These are phyloP conservation scores for Naganishia randhawae DNA, from an alignment of 768 basidiomycete species.

Conservation along the genomic window DNA sequence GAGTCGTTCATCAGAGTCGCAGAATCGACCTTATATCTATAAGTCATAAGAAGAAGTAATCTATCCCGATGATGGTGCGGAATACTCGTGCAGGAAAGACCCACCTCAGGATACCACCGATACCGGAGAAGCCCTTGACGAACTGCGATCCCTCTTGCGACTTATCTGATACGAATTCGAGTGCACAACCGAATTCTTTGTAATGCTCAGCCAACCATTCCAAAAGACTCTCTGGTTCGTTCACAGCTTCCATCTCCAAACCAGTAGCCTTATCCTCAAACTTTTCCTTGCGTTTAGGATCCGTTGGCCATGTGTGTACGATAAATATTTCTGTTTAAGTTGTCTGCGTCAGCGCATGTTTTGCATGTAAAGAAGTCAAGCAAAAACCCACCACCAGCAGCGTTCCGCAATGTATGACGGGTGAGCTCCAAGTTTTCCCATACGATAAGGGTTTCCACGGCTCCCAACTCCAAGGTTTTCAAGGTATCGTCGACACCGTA, in stretches of 20 bases:
- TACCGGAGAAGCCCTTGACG: conserved; percentile 97
- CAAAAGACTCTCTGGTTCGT: conserved; percentile 78
- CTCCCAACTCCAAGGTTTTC: conserved; percentile 90
- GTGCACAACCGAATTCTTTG: conserved; percentile 91
- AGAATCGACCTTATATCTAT: conserved; percentile 95
- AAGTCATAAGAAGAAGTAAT: not conserved
- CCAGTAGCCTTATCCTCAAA: conserved; percentile 93
- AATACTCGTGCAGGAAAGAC: not conserved
- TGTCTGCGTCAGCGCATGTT: not conserved
- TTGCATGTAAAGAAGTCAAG: not conserved
- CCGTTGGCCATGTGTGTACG: conserved; percentile 66
- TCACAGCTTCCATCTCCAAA: conserved; percentile 84
- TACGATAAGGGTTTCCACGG: conserved; percentile 94
- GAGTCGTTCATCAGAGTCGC: conserved; percentile 61
- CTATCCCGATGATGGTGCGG: not conserved
- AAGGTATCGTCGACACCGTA: conserved; percentile 97
- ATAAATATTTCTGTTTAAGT: conserved; percentile 68
- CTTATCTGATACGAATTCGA: conserved; percentile 86
- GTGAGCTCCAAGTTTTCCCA: conserved; percentile 96
- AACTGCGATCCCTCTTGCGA: conserved; percentile 98
- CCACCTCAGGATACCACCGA: conserved; percentile 71
- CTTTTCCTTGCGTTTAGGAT: conserved; percentile 88
- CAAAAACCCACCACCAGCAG: conserved; percentile 67
- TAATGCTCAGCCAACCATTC: conserved; percentile 99
- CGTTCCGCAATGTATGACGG: conserved; percentile 82